Conservation (phyloP, 495 filamentous ascomycete genomes). For the Aspergillus indologenus region DNA sequence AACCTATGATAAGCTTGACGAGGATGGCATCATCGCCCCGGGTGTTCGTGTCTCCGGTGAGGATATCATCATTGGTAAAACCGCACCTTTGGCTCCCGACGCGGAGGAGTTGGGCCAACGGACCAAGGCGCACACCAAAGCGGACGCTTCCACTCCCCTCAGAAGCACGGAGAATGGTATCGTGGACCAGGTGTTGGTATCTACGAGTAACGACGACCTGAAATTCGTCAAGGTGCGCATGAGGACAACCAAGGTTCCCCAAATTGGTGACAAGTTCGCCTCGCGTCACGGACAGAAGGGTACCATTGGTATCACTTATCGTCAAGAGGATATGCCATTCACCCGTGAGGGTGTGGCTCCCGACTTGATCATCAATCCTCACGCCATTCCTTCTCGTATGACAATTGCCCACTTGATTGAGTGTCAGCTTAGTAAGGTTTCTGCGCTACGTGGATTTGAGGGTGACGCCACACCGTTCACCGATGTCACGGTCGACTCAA, state of each 20-base stretch:
- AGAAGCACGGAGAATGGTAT: constrained; percentile 95
- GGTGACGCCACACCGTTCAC: constrained; percentile 98
- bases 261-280: constrained; percentile 99
- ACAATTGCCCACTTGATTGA: constrained; percentile 99
- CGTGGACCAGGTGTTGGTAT: constrained; percentile 87
- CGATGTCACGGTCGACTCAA: constrained; percentile 89
- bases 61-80: constrained; percentile 99
- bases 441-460: constrained; percentile 83
- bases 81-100: constrained; percentile 86
- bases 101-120: constrained; percentile 91
- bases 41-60: constrained; percentile 93
- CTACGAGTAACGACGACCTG: constrained; percentile 78
- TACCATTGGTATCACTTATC: constrained; percentile 96
- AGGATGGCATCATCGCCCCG: constrained; percentile 89
- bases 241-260: constrained; percentile 93
- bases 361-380: constrained; percentile 98
- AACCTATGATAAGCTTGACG: constrained; percentile 96
- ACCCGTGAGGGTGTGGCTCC: constrained; percentile 86
- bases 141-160: constrained; percentile 91
- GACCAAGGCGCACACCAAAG: constrained; percentile 83
- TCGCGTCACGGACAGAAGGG: constrained; percentile 99
- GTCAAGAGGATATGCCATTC: constrained; percentile 98
- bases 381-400: constrained; percentile 99
- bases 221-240: constrained; percentile 96
- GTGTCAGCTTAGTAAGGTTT: constrained; percentile 94